A percentile compares a stretch with the other conserved stretches of the same genome.
Evolutionary conservation across 805 yeast species (phyloP).

Genomic region (Barnettozyma californica): DNA sequence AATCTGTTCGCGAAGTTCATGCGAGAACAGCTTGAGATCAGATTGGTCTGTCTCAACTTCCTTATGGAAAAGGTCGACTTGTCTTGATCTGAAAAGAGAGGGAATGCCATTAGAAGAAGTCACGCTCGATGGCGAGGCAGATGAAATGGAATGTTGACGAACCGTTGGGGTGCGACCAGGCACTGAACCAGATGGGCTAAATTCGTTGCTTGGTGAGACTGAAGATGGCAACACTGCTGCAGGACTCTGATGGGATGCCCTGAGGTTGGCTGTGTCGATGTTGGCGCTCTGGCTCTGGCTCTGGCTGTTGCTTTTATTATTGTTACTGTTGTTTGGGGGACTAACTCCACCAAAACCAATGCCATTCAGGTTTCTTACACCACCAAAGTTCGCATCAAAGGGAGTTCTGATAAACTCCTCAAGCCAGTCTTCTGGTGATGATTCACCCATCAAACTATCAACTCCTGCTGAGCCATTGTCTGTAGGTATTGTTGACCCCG

Average conservation of each 20-base stretch:
- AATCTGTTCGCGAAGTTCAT: conserved; percentile 48
- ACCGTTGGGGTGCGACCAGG: background rate
- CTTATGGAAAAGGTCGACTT: conserved; percentile 57
- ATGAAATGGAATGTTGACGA: background rate
- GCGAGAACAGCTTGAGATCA: conserved; percentile 37
- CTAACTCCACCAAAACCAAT: conserved; percentile 44
- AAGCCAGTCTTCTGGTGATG: conserved; percentile 53
- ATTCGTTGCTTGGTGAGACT: background rate
- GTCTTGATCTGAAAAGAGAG: conserved; percentile 58
- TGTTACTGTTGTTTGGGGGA: conserved; percentile 1
- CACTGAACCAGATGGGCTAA: background rate
- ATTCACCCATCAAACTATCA: conserved; percentile 16
- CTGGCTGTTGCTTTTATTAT: background rate
- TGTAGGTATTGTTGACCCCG: conserved; percentile 6
- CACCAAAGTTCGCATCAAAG: conserved; percentile 48
- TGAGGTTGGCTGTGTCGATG: conserved; percentile 6
- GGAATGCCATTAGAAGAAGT: conserved; percentile 40
- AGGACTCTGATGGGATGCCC: conserved; percentile 10
- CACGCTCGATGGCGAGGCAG: conserved; percentile 1
- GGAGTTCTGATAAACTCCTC: conserved; percentile 67
- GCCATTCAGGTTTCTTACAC: conserved; percentile 39
- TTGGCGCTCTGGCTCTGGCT: too few relatives aligned
- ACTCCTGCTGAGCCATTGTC: conserved; percentile 16
- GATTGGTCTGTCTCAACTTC: conserved; percentile 22
- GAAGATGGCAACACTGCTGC: background rate